Percentiles rank a stretch among this genome's conserved stretches.
Evolutionary conservation across 2,329 filamentous ascomycete species (phyloP).

Genomic region (Nothopassalora personata): DNA sequence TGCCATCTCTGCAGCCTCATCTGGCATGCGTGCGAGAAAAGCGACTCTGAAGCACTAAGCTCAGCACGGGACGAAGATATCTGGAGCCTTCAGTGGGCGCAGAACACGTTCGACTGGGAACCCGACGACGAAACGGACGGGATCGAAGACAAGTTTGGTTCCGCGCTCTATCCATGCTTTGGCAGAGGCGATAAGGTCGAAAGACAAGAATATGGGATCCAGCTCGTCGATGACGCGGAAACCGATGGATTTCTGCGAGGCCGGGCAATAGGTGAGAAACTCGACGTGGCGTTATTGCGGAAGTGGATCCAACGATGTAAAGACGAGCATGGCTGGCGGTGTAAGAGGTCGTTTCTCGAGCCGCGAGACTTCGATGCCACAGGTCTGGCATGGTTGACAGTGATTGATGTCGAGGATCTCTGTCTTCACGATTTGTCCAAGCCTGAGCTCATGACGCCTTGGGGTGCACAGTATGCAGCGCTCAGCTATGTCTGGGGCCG

Average conservation of each 20-base stretch:
- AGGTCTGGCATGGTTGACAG: neutral
- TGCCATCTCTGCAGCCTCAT: neutral
- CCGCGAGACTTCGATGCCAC: neutral
- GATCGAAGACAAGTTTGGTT: neutral
- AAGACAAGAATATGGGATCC: neutral
- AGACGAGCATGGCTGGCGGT: neutral
- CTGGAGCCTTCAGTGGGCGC: neutral
- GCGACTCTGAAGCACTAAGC: neutral
- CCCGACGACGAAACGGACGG: neutral
- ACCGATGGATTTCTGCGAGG: neutral
- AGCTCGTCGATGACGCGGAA: neutral
- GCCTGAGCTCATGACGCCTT: neutral
- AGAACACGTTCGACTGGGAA: neutral
- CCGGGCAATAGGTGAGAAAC: neutral
- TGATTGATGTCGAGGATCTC: neutral
- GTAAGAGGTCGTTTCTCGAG: neutral
- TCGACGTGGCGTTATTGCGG: neutral
- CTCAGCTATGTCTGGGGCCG: slow-evolving; percentile 7
- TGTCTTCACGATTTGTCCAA: neutral
- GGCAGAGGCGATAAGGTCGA: neutral
- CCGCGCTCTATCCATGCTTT: neutral
- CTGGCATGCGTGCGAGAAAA: neutral
- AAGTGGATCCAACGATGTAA: neutral
- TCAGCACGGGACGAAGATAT: neutral
- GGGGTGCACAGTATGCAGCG: neutral